Evolutionary conservation across 768 basidiomycete genomes (phyloP).

Genomic region (Boletus speciosus): DNA sequence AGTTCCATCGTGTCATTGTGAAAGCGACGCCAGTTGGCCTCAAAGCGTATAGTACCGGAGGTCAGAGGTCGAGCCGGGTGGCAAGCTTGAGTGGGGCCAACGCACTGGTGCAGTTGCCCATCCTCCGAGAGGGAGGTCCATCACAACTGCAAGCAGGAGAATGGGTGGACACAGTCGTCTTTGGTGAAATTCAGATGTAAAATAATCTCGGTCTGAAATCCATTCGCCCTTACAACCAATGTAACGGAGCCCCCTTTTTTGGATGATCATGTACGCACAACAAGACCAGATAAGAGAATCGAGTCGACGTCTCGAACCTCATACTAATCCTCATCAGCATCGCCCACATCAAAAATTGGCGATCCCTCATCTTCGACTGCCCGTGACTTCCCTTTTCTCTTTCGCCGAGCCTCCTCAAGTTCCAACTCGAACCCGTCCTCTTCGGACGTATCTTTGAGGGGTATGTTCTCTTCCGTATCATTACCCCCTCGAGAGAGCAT

Average conservation of each 20-base stretch:
- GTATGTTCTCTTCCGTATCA: constrained; percentile 63
- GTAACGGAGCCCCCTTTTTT: neutral
- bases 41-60: constrained; percentile 76
- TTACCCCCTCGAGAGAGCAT: constrained; percentile 17
- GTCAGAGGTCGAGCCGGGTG: constrained; percentile 80
- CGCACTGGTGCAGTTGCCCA: constrained; percentile 69
- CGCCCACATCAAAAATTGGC: constrained; percentile 56
- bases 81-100: constrained; percentile 81
- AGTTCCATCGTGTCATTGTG: constrained; percentile 79
- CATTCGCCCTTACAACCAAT: neutral
- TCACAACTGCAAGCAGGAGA: constrained; percentile 50
- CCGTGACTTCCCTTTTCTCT: constrained; percentile 49
- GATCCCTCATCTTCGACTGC: constrained; percentile 33
- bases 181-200: constrained; percentile 57
- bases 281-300: neutral
- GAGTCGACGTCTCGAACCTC: constrained; percentile 15
- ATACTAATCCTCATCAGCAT: constrained; percentile 42
- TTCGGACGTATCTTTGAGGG: constrained; percentile 45
- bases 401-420: constrained; percentile 33
- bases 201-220: neutral
- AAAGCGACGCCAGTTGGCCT: constrained; percentile 42
- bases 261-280: neutral
- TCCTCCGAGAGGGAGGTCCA: constrained; percentile 32
- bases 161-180: constrained; percentile 55
- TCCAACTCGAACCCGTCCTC: constrained; percentile 43